Conservation (phyloP, 345 rosid species). For the Clausena lansium region DNA sequence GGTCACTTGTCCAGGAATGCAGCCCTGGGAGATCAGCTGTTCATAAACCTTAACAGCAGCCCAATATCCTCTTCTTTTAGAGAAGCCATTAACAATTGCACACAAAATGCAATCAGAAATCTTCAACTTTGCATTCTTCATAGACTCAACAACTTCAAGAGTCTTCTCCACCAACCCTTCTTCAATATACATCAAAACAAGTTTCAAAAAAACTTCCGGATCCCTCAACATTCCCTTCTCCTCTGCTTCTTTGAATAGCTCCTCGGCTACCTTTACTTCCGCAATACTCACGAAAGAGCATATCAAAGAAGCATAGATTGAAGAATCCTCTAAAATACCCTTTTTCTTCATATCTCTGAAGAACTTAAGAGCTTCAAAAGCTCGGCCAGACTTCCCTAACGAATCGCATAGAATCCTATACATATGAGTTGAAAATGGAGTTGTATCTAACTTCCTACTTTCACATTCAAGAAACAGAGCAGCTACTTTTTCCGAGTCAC, state of each 20-base stretch:
- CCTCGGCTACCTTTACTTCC: constrained; percentile 41
- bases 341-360: constrained; percentile 53
- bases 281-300: constrained; percentile 45
- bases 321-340: constrained; percentile 42
- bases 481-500: constrained; percentile 46
- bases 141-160: constrained; percentile 47
- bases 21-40: constrained; percentile 44
- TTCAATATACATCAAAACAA: constrained; percentile 67
- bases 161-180: constrained; percentile 62
- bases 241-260: constrained; percentile 62
- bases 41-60: constrained; percentile 55
- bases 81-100: constrained; percentile 68
- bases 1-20: constrained; percentile 86
- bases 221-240: constrained; percentile 52
- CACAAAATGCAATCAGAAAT: constrained; percentile 77
- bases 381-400: constrained; percentile 57
- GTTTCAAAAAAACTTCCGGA: constrained; percentile 68
- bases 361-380: constrained; percentile 60
- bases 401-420: constrained; percentile 51
- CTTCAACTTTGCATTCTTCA: constrained; percentile 45
- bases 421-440: constrained; percentile 31
- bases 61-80: constrained; percentile 55
- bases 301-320: constrained; percentile 55
- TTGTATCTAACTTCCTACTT: constrained; percentile 31
- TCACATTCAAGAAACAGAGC: constrained; percentile 60